These are phyloP conservation scores for Hypholoma fasciculare DNA, from an alignment of 768 basidiomycete genomes.

Conservation along the genomic window DNA sequence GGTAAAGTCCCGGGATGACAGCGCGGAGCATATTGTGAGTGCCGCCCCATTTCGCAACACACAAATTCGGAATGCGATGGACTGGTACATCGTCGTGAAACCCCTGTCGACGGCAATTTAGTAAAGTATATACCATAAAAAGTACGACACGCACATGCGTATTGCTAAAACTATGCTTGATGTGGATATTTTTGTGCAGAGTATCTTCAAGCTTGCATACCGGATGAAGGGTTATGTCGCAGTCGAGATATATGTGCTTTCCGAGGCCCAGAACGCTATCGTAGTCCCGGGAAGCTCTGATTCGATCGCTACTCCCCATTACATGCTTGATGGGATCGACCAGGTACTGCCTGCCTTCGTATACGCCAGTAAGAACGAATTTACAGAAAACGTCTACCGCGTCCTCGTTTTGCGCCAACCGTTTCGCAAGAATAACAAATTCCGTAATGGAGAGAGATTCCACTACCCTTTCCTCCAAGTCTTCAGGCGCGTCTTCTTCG, in stretches of 20 bases:
- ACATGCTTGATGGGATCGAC: conserved; percentile 17
- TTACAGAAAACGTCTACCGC: background rate
- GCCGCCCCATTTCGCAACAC: conserved; percentile 19
- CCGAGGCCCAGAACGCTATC: conserved; percentile 23
- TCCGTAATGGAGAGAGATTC: background rate
- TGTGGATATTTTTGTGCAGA: conserved; percentile 15
- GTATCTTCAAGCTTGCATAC: conserved; percentile 13
- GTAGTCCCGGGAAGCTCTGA: conserved; percentile 13
- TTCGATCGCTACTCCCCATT: background rate
- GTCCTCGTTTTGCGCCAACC: background rate
- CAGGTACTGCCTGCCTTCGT: conserved; percentile 2
- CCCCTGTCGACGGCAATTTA: conserved; percentile 4
- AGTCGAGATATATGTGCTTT: conserved; percentile 2
- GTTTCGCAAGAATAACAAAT: conserved; percentile 1
- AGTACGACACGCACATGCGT: conserved; percentile 4
- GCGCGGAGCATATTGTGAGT: conserved; percentile 18
- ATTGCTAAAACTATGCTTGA: conserved; percentile 6
- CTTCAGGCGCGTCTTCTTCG: too few relatives aligned
- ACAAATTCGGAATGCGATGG: conserved; percentile 28
- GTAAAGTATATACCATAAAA: background rate
- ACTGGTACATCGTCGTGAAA: conserved; percentile 1
- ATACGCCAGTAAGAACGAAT: conserved; percentile 15
- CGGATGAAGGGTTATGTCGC: conserved; percentile 9
- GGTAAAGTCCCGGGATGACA: conserved; percentile 25
- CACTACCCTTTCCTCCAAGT: background rate